Evolutionary conservation across 23 red algal species (phyloP), one percentile per base, ranked within the genome.

Genomic region (Gracilariopsis chorda): DNA sequence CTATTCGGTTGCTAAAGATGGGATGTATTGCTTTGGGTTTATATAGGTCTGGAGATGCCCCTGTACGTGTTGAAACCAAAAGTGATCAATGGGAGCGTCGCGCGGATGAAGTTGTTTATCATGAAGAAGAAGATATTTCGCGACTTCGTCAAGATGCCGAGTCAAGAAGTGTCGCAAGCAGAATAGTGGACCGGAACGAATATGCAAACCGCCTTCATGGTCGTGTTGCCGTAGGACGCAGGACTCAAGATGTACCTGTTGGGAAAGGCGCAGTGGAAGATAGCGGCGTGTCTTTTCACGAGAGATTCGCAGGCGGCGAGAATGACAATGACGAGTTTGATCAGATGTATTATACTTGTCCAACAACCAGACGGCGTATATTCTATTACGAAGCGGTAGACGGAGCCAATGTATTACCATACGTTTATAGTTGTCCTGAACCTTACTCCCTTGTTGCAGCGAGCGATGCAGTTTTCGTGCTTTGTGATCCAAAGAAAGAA

Each of bases 341-440:
- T 48, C 24, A 76, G 5, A 80, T 77, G 92, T 52, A 76, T 32
- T 86, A 87, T 29, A 87, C 61, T 41, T 95, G 92, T 52, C 92
- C 84, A 41, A 80, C 92, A 43, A 95, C 92, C 8, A 67, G 63
- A 27, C 77, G 85, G 17, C 55, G 67, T 51, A 95, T 95, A 27
- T 81, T 47, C 51, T 81, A 67, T 48, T 42, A 73, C 20, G 80
- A 86, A 68, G 78, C 79, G 6, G 84, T 74, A 5, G 76, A 87
- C 36, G 91, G 91, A 53, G 92, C 73, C 32, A 95, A 87, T 41
- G 84, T 90, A 12, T 67, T 95, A 19, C 93, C 93, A 40, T 95
- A 95, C 51, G 93, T 95, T 30, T 95, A 90, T 72, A 84, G 77
- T 25, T 77, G 81, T 29, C 93, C 93, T 27, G 93, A 95, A 40